phyloP scores from a whole-genome alignment of 2,329 filamentous ascomycete genomes.

The Fonsecaea pugnacius region DNA sequence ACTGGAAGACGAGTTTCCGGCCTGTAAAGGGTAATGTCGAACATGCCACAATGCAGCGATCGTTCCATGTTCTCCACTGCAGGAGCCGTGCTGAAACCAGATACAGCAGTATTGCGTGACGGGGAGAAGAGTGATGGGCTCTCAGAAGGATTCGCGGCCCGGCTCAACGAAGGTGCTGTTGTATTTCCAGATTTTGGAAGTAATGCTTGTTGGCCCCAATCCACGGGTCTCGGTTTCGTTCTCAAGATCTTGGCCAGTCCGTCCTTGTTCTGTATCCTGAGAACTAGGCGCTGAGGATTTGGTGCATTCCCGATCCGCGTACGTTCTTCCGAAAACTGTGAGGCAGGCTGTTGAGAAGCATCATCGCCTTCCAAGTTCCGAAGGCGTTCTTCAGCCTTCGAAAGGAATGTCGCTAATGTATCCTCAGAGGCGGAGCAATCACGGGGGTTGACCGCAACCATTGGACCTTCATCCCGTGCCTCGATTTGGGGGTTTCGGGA shows the following conservation, averaged over 20 bases:
- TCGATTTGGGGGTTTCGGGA: background rate
- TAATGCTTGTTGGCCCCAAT: background rate
- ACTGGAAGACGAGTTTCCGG: background rate
- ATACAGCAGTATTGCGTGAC: background rate
- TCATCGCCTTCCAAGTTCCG: background rate
- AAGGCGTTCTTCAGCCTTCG: background rate
- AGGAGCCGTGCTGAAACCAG: background rate
- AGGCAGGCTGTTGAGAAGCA: background rate
- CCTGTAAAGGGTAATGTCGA: background rate
- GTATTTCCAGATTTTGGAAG: background rate
- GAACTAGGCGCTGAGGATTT: slow-evolving; percentile 15
- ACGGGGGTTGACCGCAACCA: background rate
- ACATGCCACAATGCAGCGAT: background rate
- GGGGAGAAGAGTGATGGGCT: background rate
- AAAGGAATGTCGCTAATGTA: background rate
- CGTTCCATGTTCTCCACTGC: background rate
- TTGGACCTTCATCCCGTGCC: background rate
- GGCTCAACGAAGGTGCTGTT: background rate
- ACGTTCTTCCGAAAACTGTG: background rate
- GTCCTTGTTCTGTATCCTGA: slow-evolving; percentile 23
- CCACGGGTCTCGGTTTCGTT: background rate
- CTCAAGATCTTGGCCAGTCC: slow-evolving; percentile 10
- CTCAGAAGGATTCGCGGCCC: background rate
- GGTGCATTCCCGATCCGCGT: background rate
- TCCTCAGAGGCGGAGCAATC: background rate